phyloP scores from a whole-genome alignment of 306 rosid species.

The Acmispon strigosus region DNA sequence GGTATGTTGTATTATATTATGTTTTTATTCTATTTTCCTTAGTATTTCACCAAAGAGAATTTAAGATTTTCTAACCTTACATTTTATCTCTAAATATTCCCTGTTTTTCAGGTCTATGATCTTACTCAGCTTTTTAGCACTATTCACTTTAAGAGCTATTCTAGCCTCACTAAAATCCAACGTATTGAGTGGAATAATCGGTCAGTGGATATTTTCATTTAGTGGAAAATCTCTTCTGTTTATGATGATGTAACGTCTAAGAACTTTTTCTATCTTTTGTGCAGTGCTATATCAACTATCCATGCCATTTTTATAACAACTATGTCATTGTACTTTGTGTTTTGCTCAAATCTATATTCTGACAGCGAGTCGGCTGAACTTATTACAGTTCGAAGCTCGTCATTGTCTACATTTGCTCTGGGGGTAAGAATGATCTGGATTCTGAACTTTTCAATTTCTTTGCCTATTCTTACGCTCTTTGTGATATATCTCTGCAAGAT shows the following conservation, averaged over 20 bases:
- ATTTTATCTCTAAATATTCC: slow-evolving; percentile 7
- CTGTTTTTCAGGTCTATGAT: slow-evolving; percentile 53
- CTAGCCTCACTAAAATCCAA: slow-evolving; percentile 64
- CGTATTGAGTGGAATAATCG: slow-evolving; percentile 88
- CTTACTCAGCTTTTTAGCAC: slow-evolving; percentile 60
- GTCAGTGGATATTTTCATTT: slow-evolving; percentile 33
- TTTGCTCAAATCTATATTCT: slow-evolving; percentile 71
- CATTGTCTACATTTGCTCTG: slow-evolving; percentile 54
- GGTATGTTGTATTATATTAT: slow-evolving; percentile 41
- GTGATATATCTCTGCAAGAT: neutral
- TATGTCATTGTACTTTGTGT: slow-evolving; percentile 71
- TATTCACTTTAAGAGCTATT: slow-evolving; percentile 75
- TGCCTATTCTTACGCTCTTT: slow-evolving; percentile 11
- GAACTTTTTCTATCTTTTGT: slow-evolving; percentile 10
- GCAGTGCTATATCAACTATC: slow-evolving; percentile 80
- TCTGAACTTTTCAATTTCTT: neutral
- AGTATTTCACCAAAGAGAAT: neutral
- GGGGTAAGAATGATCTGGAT: slow-evolving; percentile 53
- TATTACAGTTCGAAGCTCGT: slow-evolving; percentile 53
- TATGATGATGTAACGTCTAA: slow-evolving; percentile 8
- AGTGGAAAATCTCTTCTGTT: slow-evolving; percentile 2
- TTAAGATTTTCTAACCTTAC: slow-evolving; percentile 7
- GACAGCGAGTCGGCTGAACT: slow-evolving; percentile 34
- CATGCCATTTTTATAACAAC: slow-evolving; percentile 83
- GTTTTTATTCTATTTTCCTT: neutral